Evolutionary conservation across 208 protist species (phyloP), one percentile per base, ranked within the genome.

Genomic region (Naegleria lovaniensis): DNA sequence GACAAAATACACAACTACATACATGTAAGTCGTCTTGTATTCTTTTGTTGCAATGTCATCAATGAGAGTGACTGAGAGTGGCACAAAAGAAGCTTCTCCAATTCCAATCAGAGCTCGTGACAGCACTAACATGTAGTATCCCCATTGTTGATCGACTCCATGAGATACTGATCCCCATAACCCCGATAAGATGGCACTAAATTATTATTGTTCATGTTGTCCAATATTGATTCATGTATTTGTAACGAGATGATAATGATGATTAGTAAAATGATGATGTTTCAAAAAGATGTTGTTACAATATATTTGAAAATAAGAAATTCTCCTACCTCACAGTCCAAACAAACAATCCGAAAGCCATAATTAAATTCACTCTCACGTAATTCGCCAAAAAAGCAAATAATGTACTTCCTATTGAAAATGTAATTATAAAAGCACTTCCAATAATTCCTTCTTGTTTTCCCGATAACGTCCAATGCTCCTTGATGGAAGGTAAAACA

Each of bases 361-460:
- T 36, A 39, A 92, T 87, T 7, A 87, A 22, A 40, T 33, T 92
- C 16, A 67, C n/a, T 16, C 83, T n/a, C 15, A 90, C 29, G 25
- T 15, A 43, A 51, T 19, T 41, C 9, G 51, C 40, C 33, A 59
- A 19, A 22, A 55, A 13, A 19, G 90, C 90, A 92, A 91, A 92
- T 25, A 92, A 22, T 25, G 76, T 16, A 76, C 58, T 40, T 33
- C 16, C 11, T 48, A 92, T 36, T 58, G 86, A 75, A 39, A 59
- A 92, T n/a, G 43, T 58, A 43, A 92, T 36, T 25, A 90, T 92
- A 55, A 92, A 92, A 41, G 79, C 86, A 79, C 59, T 59, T 83
- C 43, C 38, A 16, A 87, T 29, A 39, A 67, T 13, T 51, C 76
- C 76, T 52, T 85, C 29, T 38, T 59, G 40, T 90, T 15, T 83